Conservation (phyloP, 2,329 filamentous ascomycete genomes). For the Botrytis squamosa region DNA sequence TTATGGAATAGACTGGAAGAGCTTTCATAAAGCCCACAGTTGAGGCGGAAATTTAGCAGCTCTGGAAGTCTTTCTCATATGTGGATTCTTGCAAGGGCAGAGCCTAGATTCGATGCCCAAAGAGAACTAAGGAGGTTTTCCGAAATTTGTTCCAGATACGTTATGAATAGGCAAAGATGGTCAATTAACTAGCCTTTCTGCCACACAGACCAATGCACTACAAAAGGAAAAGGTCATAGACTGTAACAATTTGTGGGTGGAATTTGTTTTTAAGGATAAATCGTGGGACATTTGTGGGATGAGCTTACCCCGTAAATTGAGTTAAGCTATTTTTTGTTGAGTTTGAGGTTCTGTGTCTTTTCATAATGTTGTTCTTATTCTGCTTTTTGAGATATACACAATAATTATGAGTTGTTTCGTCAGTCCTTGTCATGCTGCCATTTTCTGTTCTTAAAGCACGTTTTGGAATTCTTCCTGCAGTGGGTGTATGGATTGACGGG, state of each 20-base stretch:
- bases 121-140: neutral
- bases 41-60: neutral
- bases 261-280: neutral
- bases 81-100: neutral
- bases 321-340: neutral
- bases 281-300: no score
- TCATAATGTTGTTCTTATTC: accelerated
- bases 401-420: neutral
- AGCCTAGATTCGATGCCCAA: neutral
- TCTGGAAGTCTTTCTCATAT: neutral
- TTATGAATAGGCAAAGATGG: neutral
- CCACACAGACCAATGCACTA: neutral
- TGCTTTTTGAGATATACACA: neutral
- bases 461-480: neutral
- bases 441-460: neutral
- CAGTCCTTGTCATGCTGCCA: neutral
- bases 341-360: neutral
- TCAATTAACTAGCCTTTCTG: neutral
- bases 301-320: neutral
- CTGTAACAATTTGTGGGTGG: neutral
- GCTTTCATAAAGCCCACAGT: neutral
- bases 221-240: neutral
- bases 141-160: accelerated
- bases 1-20: neutral
- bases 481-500: no score